phyloP scores from a whole-genome alignment of 2,329 filamentous ascomycete genomes.

The Huntiella decipiens region DNA sequence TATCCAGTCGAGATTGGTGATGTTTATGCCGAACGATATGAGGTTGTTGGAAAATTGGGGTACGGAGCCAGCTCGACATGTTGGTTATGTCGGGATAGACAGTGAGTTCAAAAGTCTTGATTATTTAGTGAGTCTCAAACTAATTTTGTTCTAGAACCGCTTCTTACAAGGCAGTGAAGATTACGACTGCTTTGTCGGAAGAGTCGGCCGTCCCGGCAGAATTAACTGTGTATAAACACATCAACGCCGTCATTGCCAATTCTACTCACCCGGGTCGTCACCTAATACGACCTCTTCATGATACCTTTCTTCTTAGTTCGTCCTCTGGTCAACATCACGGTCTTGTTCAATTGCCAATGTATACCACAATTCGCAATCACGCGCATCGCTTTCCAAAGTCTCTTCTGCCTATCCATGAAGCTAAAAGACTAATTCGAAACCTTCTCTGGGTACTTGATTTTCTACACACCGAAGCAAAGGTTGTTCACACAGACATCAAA shows the following conservation, averaged over 20 bases:
- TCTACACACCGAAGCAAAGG: constrained; percentile 6
- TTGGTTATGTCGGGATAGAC: constrained; percentile 15
- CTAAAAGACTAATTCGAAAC: constrained; percentile 2
- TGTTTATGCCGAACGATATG: constrained; percentile 13
- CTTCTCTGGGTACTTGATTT: constrained; percentile 9
- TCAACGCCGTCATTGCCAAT: neutral
- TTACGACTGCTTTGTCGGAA: constrained; percentile 2
- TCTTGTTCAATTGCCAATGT: constrained; percentile 8
- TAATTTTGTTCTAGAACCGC: constrained; percentile 1
- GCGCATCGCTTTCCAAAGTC: constrained; percentile 2
- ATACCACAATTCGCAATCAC: constrained; percentile 5
- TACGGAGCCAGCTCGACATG: constrained; percentile 16
- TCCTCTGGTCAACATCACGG: constrained; percentile 3
- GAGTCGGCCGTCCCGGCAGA: constrained; percentile 1
- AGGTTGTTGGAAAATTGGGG: constrained; percentile 16
- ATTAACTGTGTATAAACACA: constrained; percentile 4
- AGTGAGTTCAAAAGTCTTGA: constrained; percentile 9
- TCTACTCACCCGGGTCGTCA: constrained; percentile 7
- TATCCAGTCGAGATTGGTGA: constrained; percentile 15
- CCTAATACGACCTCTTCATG: constrained; percentile 6
- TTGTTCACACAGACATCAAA: constrained; percentile 10
- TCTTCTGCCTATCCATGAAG: constrained; percentile 1
- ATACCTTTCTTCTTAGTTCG: constrained; percentile 2
- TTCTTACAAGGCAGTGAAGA: constrained; percentile 4
- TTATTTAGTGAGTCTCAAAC: neutral